Base-by-base conservation (phyloP, 768 basidiomycete species). In the Gloeostereum incarnatum region DNA sequence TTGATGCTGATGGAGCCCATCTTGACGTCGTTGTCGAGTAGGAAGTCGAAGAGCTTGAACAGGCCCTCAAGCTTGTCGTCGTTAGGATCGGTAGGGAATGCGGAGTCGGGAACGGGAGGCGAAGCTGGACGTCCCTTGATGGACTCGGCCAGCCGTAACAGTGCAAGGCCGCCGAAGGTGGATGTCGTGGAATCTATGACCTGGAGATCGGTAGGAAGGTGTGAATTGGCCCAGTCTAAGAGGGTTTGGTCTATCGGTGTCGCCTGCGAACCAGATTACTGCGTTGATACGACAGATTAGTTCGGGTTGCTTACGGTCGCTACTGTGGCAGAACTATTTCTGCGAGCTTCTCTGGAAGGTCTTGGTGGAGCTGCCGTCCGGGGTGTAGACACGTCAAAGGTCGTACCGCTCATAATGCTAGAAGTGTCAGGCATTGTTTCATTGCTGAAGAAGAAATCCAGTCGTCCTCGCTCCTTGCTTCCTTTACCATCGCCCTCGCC, bases 1-100 rank as follows among this genome's bases (percentile, higher is more conserved):
- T 94, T 94, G 60, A 96, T 93, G 49, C 86, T 91, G 22, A 97
- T 82, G 44, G 79, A 76, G 6, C 86, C 92, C 68, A 94, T 87
- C 61, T 84, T 83, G 41, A 93, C 79, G 35, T 91, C 91, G 43
- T 90, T 88, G 49, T 93, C 90, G 33, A 97, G 71, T 39, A 96
- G 60, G 59, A 89, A 92, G 59, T 97, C 93, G 60, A 96, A 94
- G 39, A 94, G 62, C 40, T 75, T 69, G 65, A 94, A 92, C 20
- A 94, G 64, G 11, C 91, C 89, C 19, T 90, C 87, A 10, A 94
- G 63, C 47, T 83, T 86, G 46, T 93, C 83, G 52, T 91, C 83
- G 44, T 68, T 65, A 9, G 71, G 59, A 27, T 71, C 72, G 6
- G 63, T 54, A 2, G 82, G 82, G 65, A 94, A 96, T 0, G 81